Base-by-base conservation (phyloP, 768 basidiomycete species). In the Suillus decipiens region DNA sequence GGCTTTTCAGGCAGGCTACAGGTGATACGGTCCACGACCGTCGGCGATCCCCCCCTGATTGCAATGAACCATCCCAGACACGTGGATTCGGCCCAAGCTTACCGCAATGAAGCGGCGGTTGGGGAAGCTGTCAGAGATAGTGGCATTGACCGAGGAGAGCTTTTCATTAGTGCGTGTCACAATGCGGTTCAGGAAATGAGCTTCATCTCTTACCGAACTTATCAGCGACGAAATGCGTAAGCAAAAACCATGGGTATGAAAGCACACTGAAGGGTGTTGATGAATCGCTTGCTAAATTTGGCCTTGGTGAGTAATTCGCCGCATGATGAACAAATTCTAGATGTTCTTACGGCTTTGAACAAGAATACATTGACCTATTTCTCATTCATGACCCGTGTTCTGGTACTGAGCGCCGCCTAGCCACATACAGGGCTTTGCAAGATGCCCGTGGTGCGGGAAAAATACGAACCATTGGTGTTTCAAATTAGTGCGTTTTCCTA, bases 321-420 rank as follows among this genome's bases (percentile, higher is more conserved):
- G 10, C 28, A n/a, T 37, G 36, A 8, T 33, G 24, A 57, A 36
- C n/a, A 37, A 63, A 41, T 53, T 39, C 24, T 61, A 24, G 42
- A 8, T 9, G 28, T 19, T 36, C 9, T 15, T 22, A 14, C 50
- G 55, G 63, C 31, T 39, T 61, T 57, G 7, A 48, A 48, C 14
- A 6, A 88, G 85, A 81, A 36, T 87, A 88, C 69, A 77, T 89
- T 41, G 92, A 93, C 74, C 79, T 93, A 31, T 92, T 88, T 74
- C 80, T 95, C 45, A 90, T 94, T 34, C 92, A 95, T 66, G 87
- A 89, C 64, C 87, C 93, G 0, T 74, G 80, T 7, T 83, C 86
- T 19, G 91, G 89, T 6, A 83, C 79, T 22, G 81, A 86, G 63
- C 79, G 78, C 34, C 87, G 93, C 22, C 76, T 93, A n/a, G 83